Base-by-base conservation (phyloP, 495 filamentous ascomycete species). In the Halenospora varia region DNA sequence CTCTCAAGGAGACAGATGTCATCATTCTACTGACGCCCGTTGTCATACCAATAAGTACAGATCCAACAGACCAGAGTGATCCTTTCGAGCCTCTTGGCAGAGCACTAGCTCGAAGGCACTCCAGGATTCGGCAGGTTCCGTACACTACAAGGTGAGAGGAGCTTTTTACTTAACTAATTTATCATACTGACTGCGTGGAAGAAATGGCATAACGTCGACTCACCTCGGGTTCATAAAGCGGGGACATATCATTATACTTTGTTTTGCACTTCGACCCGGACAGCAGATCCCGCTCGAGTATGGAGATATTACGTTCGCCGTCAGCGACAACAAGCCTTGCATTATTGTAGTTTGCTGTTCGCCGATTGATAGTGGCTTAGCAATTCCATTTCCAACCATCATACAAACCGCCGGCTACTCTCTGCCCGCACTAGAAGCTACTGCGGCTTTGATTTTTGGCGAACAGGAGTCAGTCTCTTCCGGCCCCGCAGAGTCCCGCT, bases 1-100 rank as follows among this genome's bases (percentile, higher is more conserved):
- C 25, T 39, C 25, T 66, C 19, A 18, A 35, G 50, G 60, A 61
- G 22, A 56, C 72, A 25, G 79, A 82, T 60, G 73, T 80, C 39
- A 66, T 86, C 40, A 66, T 84, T 29, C 80, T 85, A 19, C 69
- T 85, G n/a, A 83, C 82, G 11, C 83, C 83, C 24, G 81, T 79
- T 13, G 77, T 84, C 42, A 66, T 70, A 11, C 78, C 77, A 42
- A 71, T 74, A 42, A 66, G 62, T 40, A 47, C 44, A 20, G 55
- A 60, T 24, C 39, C 58, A 17, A 55, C 54, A 35, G 46, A 65
- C 19, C 49, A 64, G 51, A 69, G 68, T 49, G 83, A 86, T 63
- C 83, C 83, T 20, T 86, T 85, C 55, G 83, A 86, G 60, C 75
- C 78, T 23, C 68, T 86, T 51, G 83, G 83, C 25, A 74, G 72